phyloP scores from a whole-genome alignment of 1,139 yeast genomes.

The Nadsonia starkeyi-henricii region DNA sequence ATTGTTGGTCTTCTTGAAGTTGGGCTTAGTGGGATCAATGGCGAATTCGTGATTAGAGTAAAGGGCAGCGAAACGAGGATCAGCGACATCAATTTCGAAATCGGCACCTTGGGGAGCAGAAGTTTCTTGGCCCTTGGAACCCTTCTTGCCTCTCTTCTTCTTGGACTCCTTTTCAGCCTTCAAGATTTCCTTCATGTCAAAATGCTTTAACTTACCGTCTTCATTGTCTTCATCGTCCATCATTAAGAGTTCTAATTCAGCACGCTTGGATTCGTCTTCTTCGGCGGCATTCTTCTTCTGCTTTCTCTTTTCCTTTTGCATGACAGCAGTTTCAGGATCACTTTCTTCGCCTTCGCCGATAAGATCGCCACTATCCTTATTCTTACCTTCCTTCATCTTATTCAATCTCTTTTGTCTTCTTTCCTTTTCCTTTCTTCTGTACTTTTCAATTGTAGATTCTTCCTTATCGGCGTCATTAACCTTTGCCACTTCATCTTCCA shows the following conservation, averaged over 20 bases:
- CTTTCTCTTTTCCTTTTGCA: conserved; percentile 16
- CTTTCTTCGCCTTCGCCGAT: conserved; percentile 15
- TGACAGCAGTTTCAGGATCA: conserved; percentile 7
- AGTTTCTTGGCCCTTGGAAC: conserved; percentile 35
- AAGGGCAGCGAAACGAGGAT: conserved; percentile 78
- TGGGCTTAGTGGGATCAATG: conserved; percentile 69
- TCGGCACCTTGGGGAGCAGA: conserved; percentile 14
- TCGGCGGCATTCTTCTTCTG: conserved; percentile 25
- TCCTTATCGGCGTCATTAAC: conserved; percentile 30
- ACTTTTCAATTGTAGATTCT: conserved; percentile 67
- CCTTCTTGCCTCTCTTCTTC: conserved; percentile 57
- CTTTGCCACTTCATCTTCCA: conserved; percentile 33
- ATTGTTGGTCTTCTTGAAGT: conserved; percentile 73
- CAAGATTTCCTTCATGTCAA: conserved; percentile 45
- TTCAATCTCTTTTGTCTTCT: conserved; percentile 74
- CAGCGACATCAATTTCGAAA: conserved; percentile 54
- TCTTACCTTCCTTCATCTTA: conserved; percentile 45
- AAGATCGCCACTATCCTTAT: conserved; percentile 30
- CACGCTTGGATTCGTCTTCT: conserved; percentile 28
- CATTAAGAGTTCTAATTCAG: conserved; percentile 61
- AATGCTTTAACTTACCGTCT: conserved; percentile 39
- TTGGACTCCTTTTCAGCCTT: conserved; percentile 35
- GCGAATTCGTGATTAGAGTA: conserved; percentile 86
- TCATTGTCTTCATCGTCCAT: conserved; percentile 52
- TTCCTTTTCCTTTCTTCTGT: conserved; percentile 83